phyloP scores from a whole-genome alignment of 164 flowering plant species.

The Vitis riparia region DNA sequence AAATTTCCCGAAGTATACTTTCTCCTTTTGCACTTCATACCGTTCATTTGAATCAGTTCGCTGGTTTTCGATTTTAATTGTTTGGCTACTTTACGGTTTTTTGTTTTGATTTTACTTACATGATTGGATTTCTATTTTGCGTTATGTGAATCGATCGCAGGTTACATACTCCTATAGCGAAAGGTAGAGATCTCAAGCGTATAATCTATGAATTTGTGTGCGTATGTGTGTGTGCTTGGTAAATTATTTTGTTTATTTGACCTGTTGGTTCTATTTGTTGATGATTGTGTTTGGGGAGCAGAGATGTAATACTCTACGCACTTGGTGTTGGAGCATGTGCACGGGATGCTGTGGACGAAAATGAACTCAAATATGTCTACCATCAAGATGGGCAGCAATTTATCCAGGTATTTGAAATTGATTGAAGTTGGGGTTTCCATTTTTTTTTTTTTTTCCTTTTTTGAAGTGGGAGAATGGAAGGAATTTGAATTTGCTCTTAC shows the following conservation, averaged over 20 bases:
- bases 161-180: conserved; percentile 50
- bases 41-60: background rate
- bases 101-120: background rate
- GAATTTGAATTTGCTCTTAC: background rate
- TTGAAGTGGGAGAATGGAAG: background rate
- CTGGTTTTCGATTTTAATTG: background rate
- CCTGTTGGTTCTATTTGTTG: background rate
- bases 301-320: conserved; percentile 89
- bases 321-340: conserved; percentile 91
- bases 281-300: conserved; percentile 18
- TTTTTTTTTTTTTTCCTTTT: background rate
- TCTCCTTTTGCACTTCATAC: background rate
- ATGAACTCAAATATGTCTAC: conserved; percentile 88
- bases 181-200: conserved; percentile 36
- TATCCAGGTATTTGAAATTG: conserved; percentile 47
- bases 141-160: conserved; percentile 24
- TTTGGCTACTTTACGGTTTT: background rate
- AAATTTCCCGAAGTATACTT: conserved; percentile 62
- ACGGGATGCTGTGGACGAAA: conserved; percentile 65
- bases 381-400: conserved; percentile 67
- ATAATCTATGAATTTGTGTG: no score
- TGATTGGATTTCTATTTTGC: background rate
- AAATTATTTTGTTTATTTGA: background rate
- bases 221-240: no score
- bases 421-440: background rate